Evolutionary conservation across 2,329 filamentous ascomycete species (phyloP).

Genomic region (Rhytidhysteron rufulum): DNA sequence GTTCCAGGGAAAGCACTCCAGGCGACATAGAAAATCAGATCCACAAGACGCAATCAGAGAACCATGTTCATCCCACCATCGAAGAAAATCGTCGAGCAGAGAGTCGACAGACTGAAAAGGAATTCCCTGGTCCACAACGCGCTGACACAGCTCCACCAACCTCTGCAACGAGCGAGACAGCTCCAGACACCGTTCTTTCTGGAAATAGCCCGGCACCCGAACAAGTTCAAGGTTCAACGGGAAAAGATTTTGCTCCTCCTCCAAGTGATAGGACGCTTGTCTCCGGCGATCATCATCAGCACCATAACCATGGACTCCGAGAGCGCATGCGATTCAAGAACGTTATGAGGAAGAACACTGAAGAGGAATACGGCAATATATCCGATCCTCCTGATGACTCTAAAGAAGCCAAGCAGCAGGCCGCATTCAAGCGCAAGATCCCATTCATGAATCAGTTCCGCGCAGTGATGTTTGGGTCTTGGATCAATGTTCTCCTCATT

Average conservation of each 20-base stretch:
- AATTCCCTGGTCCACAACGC: constrained; percentile 24
- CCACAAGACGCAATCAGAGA: constrained; percentile 22
- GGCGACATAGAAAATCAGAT: constrained; percentile 27
- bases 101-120: constrained; percentile 21
- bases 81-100: constrained; percentile 24
- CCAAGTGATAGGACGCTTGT: constrained; percentile 18
- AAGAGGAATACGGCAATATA: constrained; percentile 12
- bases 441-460: constrained; percentile 55
- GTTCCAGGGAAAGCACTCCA: constrained; percentile 16
- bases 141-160: constrained; percentile 25
- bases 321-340: constrained; percentile 26
- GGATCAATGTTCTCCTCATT: constrained; percentile 79
- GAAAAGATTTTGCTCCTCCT: constrained; percentile 21
- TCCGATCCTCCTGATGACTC: constrained; percentile 21
- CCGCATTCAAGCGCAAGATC: constrained; percentile 29
- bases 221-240: constrained; percentile 13
- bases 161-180: constrained; percentile 14
- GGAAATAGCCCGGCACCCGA: constrained; percentile 6
- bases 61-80: constrained; percentile 14
- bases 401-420: constrained; percentile 28
- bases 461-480: constrained; percentile 74
- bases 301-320: no score
- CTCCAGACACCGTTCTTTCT: not conserved
- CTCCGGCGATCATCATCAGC: not conserved
- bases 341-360: constrained; percentile 23